Conservation (phyloP, 306 rosid genomes). For the Lagenaria siceraria region DNA sequence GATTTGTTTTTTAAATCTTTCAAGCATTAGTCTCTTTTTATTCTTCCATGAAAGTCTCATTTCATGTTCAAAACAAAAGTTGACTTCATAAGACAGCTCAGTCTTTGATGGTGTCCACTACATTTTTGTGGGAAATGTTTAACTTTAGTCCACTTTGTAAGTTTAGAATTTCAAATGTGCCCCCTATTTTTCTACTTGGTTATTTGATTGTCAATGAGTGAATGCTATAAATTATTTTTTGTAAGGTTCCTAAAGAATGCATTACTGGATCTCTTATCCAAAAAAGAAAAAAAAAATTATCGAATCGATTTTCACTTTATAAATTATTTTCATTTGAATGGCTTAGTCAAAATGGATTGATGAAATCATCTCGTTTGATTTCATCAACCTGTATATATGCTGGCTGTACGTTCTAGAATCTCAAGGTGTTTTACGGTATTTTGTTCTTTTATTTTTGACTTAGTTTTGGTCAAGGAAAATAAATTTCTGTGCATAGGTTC, state of each 20-base stretch:
- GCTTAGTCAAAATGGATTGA: not conserved
- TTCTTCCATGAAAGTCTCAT: not conserved
- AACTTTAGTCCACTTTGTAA: not conserved
- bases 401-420: not conserved
- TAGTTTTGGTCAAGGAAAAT: not conserved
- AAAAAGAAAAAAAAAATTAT: too few relatives aligned
- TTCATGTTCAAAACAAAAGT: not conserved
- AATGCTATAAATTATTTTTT: not conserved
- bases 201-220: not conserved
- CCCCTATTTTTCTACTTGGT: not conserved
- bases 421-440: not conserved
- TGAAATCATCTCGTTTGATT: not conserved
- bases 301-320: not conserved
- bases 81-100: not conserved
- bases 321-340: not conserved
- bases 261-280: not conserved
- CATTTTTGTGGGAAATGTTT: not conserved
- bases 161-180: not conserved
- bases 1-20: too few relatives aligned
- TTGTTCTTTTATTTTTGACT: not conserved
- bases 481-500: not conserved
- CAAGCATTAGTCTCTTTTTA: not conserved
- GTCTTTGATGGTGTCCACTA: not conserved
- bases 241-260: not conserved
- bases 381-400: not conserved